Conservation (phyloP, 306 rosid species). For the apple (Malus domestica) region ASM211411v1 NC_041804.1:5685001-5685500, state of each 20-base stretch:
- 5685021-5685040: conserved; percentile 58
- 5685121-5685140: conserved; percentile 56
- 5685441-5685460: neutral
- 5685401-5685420: neutral
- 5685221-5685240: neutral
- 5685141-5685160: conserved; percentile 70
- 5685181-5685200: conserved; percentile 75
- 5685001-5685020: conserved; percentile 48
- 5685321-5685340: conserved; percentile 47
- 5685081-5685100: neutral
- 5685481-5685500: neutral
- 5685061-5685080: neutral
- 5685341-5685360: conserved; percentile 65
- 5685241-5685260: neutral
- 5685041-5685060: conserved; percentile 1
- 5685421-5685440: neutral
- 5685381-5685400: neutral
- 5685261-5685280: conserved; percentile 3
- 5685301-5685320: conserved; percentile 72
- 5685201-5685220: neutral
- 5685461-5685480: neutral
- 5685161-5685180: conserved; percentile 84
- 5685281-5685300: conserved; percentile 55
- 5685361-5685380: conserved; percentile 88
- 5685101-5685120: conserved; percentile 43